A percentile compares a stretch with the other conserved stretches of the same genome.
Conservation (phyloP, 805 yeast genomes). For the Ogataea philodendri region DNA sequence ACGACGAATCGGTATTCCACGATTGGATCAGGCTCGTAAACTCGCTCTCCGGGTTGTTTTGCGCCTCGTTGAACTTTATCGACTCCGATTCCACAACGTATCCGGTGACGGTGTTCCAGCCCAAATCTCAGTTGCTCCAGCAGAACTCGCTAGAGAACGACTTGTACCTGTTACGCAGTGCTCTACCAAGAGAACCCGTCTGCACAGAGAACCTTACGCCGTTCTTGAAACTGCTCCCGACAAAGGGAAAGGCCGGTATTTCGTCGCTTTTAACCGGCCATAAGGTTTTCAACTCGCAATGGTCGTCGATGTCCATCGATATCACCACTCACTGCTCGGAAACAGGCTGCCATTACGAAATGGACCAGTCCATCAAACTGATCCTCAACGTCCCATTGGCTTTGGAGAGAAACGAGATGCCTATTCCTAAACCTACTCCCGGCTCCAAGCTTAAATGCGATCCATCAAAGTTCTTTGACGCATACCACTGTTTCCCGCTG, state of each 20-base stretch:
- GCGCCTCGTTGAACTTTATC: conserved; percentile 90
- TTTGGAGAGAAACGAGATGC: conserved; percentile 58
- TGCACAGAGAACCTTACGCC: conserved; percentile 98
- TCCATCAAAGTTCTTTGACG: conserved; percentile 50
- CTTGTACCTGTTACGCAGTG: conserved; percentile 68
- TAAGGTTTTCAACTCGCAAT: conserved; percentile 81
- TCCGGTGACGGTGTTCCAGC: conserved; percentile 46
- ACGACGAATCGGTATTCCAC: conserved; percentile 50
- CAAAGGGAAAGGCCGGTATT: conserved; percentile 87
- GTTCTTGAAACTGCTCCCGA: conserved; percentile 82
- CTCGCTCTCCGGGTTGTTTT: conserved; percentile 83
- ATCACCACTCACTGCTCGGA: conserved; percentile 54
- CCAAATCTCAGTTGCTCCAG: conserved; percentile 23
- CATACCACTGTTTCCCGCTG: conserved; percentile 77
- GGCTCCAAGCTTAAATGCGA: conserved; percentile 78
- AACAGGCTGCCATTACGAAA: conserved; percentile 44
- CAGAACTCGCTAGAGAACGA: conserved; percentile 35
- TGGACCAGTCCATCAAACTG: conserved; percentile 67
- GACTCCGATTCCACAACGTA: conserved; percentile 75
- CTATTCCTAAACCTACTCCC: conserved; percentile 77
- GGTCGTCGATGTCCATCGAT: conserved; percentile 94
- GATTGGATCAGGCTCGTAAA: conserved; percentile 74
- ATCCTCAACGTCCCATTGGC: conserved; percentile 71
- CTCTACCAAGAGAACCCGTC: conserved; percentile 90
- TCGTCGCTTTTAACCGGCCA: conserved; percentile 87